Base-by-base conservation (phyloP, 2,329 filamentous ascomycete species). In the Trichophyton equinum region DNA sequence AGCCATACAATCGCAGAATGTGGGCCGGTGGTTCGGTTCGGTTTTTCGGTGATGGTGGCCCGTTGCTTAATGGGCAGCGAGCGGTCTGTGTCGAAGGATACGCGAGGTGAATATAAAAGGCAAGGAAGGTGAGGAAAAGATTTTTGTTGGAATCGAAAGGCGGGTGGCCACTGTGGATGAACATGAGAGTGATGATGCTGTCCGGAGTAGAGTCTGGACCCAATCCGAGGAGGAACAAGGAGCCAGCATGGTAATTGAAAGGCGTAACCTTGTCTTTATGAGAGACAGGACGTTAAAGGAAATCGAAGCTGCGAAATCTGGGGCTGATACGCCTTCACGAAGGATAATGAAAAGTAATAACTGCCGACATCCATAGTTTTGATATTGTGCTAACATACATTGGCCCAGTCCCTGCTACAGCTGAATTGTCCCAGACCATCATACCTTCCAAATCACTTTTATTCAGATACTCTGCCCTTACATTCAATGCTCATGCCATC, bases 401-500 rank as follows among this genome's bases (percentile, higher is more conserved):
- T 13, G 46, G 33, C 47, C 61, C 70, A 79, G 81, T 80, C 13
- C 79, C 79, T 20, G 68, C 74, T 2, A 62, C 73, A n/a, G 77
- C 84, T 0, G 77, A 81, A 55, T 82, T 84, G 66, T 76, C 75
- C 18, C 78, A 87, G 66, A 75, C 76, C 0, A 75, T 96, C 25
- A 81, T 75, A 0, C 89, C 91, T 0, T 85, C 85, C 1, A 78
- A 82, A 2, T 77, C 81, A 3, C 81, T 96, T 3, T 83, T 99
- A 60, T 96, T 95, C 76, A 85, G 91, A 62, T 97, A 92, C 78
- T 94, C 88, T 20, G 91, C 91, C 0, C 82, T 99, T 38, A 92
- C 88, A 1, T 91, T 90, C 78, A 99, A 99, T 73, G 89, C 90
- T 1, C 94, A 99, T 74, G 79, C 82, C 15, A 96, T 99, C 67